A percentile compares a stretch with the other conserved stretches of the same genome.
Conservation (phyloP, 2,329 filamentous ascomycete genomes). For the Trichoderma semiorbis region DNA sequence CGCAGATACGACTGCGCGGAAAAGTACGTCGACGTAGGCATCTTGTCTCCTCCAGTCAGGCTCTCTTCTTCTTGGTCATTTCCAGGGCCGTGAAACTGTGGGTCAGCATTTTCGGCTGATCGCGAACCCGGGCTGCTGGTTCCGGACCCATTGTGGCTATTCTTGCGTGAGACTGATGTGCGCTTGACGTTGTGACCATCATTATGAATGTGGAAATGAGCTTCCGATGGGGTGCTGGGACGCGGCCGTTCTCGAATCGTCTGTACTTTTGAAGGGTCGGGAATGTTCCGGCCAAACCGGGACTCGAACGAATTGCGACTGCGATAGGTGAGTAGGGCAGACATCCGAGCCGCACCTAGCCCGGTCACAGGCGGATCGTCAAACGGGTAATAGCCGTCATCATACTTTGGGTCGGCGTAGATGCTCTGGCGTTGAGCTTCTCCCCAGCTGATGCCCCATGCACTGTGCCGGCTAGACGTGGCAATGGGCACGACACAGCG, state of each 20-base stretch:
- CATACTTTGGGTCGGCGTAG: conserved; percentile 97
- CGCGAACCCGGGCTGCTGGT: conserved; percentile 28
- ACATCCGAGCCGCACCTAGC: conserved; percentile 93
- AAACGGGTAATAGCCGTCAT: conserved; percentile 91
- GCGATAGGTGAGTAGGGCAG: conserved; percentile 89
- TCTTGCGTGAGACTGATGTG: conserved; percentile 46
- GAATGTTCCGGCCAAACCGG: conserved; percentile 88
- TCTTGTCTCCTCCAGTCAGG: conserved; percentile 48
- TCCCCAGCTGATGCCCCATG: conserved; percentile 89
- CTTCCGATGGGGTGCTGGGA: conserved; percentile 61
- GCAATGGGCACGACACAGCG: conserved; percentile 78
- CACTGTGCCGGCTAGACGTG: conserved; percentile 79
- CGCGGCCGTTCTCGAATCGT: conserved; percentile 70
- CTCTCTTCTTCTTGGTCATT: conserved; percentile 36
- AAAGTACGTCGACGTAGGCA: conserved; percentile 78
- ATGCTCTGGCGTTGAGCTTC: conserved; percentile 89
- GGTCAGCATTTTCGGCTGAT: conserved; percentile 41
- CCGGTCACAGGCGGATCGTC: conserved; percentile 82
- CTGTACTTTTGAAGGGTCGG: conserved; percentile 78
- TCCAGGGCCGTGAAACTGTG: conserved; percentile 68
- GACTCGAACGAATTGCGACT: conserved; percentile 96
- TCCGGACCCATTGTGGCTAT: conserved; percentile 35
- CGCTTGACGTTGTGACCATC: conserved; percentile 69
- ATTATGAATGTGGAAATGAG: conserved; percentile 79
- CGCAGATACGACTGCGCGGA: conserved; percentile 96